These are phyloP conservation scores for Boletus tylopilopsis DNA, from an alignment of 768 basidiomycete species.

Conservation along the genomic window DNA sequence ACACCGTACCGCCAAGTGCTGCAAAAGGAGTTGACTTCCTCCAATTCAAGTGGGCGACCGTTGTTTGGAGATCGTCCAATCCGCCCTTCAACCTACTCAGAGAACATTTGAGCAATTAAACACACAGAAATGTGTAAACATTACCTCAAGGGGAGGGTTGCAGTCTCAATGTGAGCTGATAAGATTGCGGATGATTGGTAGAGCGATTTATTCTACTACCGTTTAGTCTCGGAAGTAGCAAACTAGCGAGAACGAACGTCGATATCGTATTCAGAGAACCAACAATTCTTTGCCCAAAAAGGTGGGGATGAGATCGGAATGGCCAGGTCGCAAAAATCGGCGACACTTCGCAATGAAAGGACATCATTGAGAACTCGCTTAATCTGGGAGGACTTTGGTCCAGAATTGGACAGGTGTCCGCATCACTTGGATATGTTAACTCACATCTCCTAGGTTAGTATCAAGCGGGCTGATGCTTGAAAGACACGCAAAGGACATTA, in stretches of 20 bases:
- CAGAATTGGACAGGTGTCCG: not conserved
- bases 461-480: constrained; percentile 39
- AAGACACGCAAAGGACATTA: constrained; percentile 54
- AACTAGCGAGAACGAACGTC: constrained; percentile 16
- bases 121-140: not conserved
- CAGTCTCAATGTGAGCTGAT: constrained; percentile 54
- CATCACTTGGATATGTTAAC: constrained; percentile 15
- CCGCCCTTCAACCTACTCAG: constrained; percentile 33
- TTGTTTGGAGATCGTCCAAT: constrained; percentile 39
- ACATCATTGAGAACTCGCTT: constrained; percentile 59
- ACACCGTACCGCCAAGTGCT: constrained; percentile 54
- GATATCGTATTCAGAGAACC: constrained; percentile 19
- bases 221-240: constrained; percentile 8
- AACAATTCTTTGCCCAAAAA: constrained; percentile 38
- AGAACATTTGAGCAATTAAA: not conserved
- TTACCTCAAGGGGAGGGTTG: constrained; percentile 59
- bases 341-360: constrained; percentile 48
- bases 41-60: constrained; percentile 50
- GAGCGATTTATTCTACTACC: constrained; percentile 28
- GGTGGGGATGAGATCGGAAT: constrained; percentile 48
- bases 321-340: constrained; percentile 46
- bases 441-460: constrained; percentile 43
- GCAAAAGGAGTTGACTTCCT: constrained; percentile 51
- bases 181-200: constrained; percentile 58
- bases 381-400: constrained; percentile 32